Percentiles rank a stretch among this genome's conserved stretches.
phyloP scores from a whole-genome alignment of 768 basidiomycete species.

The Tulasnella sp. region DNA sequence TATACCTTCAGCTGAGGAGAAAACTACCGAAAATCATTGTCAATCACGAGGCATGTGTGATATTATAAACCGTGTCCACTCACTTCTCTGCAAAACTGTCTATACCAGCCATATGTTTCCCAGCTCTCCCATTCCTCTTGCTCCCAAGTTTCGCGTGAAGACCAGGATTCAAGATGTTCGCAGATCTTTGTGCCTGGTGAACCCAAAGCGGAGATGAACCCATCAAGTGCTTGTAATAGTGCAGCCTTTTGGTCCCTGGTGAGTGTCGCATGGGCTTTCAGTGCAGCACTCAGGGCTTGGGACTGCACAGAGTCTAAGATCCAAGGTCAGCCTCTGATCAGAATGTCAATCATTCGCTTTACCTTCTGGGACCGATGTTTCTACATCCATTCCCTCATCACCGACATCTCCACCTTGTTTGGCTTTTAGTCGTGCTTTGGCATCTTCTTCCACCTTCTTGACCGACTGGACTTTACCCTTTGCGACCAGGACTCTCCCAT shows the following conservation, averaged over 20 bases:
- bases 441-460: constrained; percentile 82
- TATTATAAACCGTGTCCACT: constrained; percentile 23
- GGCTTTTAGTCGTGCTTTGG: constrained; percentile 42
- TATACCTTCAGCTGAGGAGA: constrained; percentile 68
- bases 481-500: constrained; percentile 72
- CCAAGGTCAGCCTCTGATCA: constrained; percentile 23
- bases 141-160: constrained; percentile 53
- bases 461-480: constrained; percentile 57
- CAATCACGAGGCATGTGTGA: background rate
- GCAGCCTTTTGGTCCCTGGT: constrained; percentile 65
- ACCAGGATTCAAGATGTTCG: constrained; percentile 56
- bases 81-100: constrained; percentile 74
- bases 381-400: constrained; percentile 55
- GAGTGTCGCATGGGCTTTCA: constrained; percentile 62
- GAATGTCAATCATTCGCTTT: background rate
- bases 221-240: constrained; percentile 56
- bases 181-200: constrained; percentile 39
- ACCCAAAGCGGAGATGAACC: constrained; percentile 55
- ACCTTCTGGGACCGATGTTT: constrained; percentile 32
- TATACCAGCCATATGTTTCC: constrained; percentile 87
- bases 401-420: constrained; percentile 30
- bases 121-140: constrained; percentile 68
- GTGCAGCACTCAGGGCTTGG: constrained; percentile 52
- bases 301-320: constrained; percentile 35
- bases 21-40: constrained; percentile 37